These are phyloP conservation scores for Botrytis porri DNA, from an alignment of 2,329 filamentous ascomycete species.

Conservation along the genomic window DNA sequence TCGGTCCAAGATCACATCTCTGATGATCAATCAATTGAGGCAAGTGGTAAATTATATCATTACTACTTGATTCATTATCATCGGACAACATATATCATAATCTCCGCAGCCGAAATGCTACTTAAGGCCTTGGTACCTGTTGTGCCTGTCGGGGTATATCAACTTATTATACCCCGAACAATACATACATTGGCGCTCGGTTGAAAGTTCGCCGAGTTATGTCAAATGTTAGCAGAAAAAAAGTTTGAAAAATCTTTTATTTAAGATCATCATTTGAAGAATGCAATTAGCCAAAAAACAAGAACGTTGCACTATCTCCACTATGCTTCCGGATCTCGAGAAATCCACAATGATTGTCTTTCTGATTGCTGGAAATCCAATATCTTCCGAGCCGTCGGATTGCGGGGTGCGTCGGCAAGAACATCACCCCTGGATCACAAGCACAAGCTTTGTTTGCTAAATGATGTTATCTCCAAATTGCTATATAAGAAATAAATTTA, in stretches of 20 bases:
- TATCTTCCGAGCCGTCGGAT: neutral
- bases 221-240: constrained; percentile 2
- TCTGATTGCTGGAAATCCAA: constrained; percentile 19
- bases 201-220: constrained; percentile 17
- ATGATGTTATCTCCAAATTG: neutral
- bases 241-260: neutral
- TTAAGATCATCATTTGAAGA: neutral
- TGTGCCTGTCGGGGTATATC: neutral
- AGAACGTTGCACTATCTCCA: neutral
- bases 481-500: constrained; percentile 5
- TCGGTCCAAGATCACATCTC: neutral
- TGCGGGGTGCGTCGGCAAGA: constrained; percentile 15
- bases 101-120: neutral
- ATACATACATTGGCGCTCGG: constrained; percentile 1
- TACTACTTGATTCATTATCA: neutral
- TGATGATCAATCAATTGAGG: neutral
- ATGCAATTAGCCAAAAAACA: constrained; percentile 13
- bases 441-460: neutral
- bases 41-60: neutral
- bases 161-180: neutral
- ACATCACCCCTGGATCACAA: neutral
- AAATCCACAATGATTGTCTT: constrained; percentile 6
- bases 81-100: neutral
- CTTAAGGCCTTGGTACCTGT: neutral
- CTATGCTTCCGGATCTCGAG: neutral